phyloP scores from a whole-genome alignment of 1,284 basidiomycete species.

The Malassezia brasiliensis region DNA sequence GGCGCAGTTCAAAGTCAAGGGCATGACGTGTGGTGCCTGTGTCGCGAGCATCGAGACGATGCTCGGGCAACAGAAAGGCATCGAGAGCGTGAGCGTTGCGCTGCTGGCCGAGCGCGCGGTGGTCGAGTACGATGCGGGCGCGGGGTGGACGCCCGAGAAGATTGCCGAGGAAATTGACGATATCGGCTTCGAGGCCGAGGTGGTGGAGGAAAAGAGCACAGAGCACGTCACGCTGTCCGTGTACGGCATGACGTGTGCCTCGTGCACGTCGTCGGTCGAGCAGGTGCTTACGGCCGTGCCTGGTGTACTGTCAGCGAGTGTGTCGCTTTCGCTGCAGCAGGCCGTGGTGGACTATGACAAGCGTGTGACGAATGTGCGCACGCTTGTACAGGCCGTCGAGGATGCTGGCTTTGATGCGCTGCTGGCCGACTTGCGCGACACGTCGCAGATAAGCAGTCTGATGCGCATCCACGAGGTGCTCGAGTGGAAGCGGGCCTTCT shows the following conservation, averaged over 20 bases:
- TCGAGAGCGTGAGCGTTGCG: conserved; percentile 78
- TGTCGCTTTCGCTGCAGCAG: conserved; percentile 36
- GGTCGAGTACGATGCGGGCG: conserved; percentile 69
- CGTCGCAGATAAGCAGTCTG: conserved; percentile 79
- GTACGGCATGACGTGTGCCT: conserved; percentile 80
- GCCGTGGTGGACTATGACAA: conserved; percentile 33
- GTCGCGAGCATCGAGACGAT: conserved; percentile 91
- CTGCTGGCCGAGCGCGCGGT: conserved; percentile 84
- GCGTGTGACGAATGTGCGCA: conserved; percentile 25
- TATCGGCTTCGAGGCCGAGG: conserved; percentile 73
- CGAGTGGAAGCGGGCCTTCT: conserved; percentile 76
- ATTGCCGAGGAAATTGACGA: conserved; percentile 72
- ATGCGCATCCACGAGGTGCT: conserved; percentile 82
- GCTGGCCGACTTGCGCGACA: conserved; percentile 66
- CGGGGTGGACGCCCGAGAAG: conserved; percentile 64
- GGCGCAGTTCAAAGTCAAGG: conserved; percentile 61
- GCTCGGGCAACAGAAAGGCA: conserved; percentile 72
- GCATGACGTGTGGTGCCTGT: conserved; percentile 83
- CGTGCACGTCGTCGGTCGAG: conserved; percentile 72
- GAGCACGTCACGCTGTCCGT: conserved; percentile 55
- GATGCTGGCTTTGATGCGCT: conserved; percentile 84
- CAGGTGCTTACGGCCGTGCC: conserved; percentile 60
- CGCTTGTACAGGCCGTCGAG: conserved; percentile 51
- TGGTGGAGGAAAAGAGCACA: conserved; percentile 1
- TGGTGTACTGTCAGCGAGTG: conserved; percentile 29